phyloP scores from a whole-genome alignment of 2,329 filamentous ascomycete species.

The Cladosporium velox region DNA sequence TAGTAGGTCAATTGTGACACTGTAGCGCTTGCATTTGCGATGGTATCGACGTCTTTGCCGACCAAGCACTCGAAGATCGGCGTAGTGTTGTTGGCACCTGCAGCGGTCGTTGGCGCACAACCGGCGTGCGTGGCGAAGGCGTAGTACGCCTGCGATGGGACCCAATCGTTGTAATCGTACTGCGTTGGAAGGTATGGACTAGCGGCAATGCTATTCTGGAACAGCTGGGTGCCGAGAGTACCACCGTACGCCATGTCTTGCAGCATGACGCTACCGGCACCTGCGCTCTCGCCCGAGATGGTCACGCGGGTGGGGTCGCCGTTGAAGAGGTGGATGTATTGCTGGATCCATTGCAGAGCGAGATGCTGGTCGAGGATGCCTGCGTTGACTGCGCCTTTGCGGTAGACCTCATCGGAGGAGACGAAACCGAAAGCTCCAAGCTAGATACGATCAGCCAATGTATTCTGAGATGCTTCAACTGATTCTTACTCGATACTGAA shows the following conservation, averaged over 20 bases:
- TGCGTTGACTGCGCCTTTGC: slow-evolving; percentile 42
- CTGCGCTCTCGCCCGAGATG: slow-evolving; percentile 43
- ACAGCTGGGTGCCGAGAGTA: slow-evolving; percentile 31
- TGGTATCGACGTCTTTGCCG: neutral
- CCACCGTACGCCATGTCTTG: slow-evolving; percentile 35
- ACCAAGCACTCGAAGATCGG: neutral
- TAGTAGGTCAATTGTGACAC: slow-evolving; percentile 34
- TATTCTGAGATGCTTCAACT: neutral
- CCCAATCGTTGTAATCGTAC: neutral
- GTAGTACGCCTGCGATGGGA: neutral
- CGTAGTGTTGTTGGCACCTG: neutral
- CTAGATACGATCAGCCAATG: slow-evolving; percentile 24
- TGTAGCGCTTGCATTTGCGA: neutral
- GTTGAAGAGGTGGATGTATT: slow-evolving; percentile 50
- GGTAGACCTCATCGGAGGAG: slow-evolving; percentile 40
- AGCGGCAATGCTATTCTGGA: slow-evolving; percentile 34
- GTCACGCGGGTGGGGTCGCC: slow-evolving; percentile 52
- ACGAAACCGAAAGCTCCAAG: slow-evolving; percentile 51
- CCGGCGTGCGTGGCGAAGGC: neutral
- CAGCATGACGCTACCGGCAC: slow-evolving; percentile 43
- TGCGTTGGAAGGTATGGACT: neutral
- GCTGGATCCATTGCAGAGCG: slow-evolving; percentile 54
- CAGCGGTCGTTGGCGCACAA: neutral
- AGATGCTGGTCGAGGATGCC: slow-evolving; percentile 52
- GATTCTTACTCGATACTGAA: neutral